These are phyloP conservation scores for Ustilago crameri DNA, from an alignment of 1,284 basidiomycete species.

Conservation along the genomic window DNA sequence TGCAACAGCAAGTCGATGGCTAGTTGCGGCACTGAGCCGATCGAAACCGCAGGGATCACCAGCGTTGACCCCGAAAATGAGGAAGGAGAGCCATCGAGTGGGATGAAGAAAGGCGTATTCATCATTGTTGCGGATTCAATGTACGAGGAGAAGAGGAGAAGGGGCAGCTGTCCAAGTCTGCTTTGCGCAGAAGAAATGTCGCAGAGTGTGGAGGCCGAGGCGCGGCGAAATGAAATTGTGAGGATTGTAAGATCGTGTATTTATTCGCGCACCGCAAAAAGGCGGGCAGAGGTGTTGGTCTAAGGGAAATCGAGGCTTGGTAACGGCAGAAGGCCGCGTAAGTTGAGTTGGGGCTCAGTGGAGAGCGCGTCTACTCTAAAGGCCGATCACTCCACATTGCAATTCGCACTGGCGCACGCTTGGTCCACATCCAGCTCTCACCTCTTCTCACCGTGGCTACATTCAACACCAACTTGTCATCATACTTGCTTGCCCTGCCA, in stretches of 20 bases:
- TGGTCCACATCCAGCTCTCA: slow-evolving; percentile 15
- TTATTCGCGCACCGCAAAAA: neutral
- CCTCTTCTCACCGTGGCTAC: neutral
- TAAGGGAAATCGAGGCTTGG: slow-evolving; percentile 12
- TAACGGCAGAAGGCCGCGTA: slow-evolving; percentile 9
- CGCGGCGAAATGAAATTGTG: too few relatives aligned
- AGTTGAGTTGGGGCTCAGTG: neutral
- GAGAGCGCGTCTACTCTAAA: neutral
- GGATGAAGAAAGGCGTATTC: slow-evolving; percentile 26
- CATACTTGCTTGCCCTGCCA: too few relatives aligned
- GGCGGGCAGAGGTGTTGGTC: slow-evolving; percentile 20
- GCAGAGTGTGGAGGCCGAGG: too few relatives aligned
- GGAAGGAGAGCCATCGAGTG: neutral
- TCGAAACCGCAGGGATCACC: slow-evolving; percentile 55
- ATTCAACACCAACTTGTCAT: neutral
- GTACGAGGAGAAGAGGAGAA: neutral
- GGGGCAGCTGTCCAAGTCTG: slow-evolving; percentile 18
- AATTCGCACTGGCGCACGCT: slow-evolving; percentile 8
- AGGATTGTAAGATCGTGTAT: too few relatives aligned
- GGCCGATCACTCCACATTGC: slow-evolving; percentile 47
- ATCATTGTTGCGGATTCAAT: slow-evolving; percentile 6
- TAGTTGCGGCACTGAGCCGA: slow-evolving; percentile 60
- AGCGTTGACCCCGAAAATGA: slow-evolving; percentile 45
- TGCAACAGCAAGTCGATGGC: slow-evolving; percentile 60
- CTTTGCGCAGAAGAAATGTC: too few relatives aligned